Percentiles rank a stretch among this genome's conserved stretches.
Conservation (phyloP, 768 basidiomycete genomes). For the Multifurca ochricompacta region DNA sequence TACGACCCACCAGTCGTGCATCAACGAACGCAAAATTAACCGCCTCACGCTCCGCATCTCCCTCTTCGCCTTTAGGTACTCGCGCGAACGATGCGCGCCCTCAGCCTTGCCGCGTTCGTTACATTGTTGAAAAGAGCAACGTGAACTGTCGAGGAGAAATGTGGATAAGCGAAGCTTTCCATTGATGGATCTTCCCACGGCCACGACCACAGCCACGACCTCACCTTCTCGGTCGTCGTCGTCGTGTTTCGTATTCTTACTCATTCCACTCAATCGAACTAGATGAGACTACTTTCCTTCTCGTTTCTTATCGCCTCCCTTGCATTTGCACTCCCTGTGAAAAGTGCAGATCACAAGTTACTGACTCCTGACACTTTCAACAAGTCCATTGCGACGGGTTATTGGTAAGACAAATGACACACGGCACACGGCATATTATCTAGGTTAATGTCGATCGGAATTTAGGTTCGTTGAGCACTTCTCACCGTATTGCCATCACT, state of each 20-base stretch:
- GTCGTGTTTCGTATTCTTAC: too few relatives aligned
- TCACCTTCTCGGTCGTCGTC: background rate
- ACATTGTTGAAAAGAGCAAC: constrained; percentile 63
- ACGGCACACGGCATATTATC: background rate
- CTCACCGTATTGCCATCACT: constrained; percentile 81
- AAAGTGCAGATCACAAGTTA: constrained; percentile 23
- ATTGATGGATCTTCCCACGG: constrained; percentile 30
- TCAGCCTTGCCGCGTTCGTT: constrained; percentile 50
- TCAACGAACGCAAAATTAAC: constrained; percentile 91
- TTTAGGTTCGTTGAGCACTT: constrained; percentile 76
- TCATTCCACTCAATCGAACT: too few relatives aligned
- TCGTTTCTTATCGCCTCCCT: constrained; percentile 17
- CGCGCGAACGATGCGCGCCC: constrained; percentile 63
- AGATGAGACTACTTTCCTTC: constrained; percentile 11
- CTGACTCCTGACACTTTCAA: constrained; percentile 59
- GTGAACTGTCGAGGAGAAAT: constrained; percentile 45
- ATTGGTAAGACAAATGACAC: constrained; percentile 42
- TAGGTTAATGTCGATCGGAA: background rate
- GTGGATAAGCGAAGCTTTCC: constrained; percentile 49
- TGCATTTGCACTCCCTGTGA: constrained; percentile 19
- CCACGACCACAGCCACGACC: background rate
- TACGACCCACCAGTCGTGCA: constrained; percentile 53
- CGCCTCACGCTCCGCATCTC: constrained; percentile 62
- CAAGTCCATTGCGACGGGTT: constrained; percentile 42
- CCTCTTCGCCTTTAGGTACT: constrained; percentile 50